Evolutionary conservation across 2,329 filamentous ascomycete species (phyloP).

Genomic region (Rasamsonia emersonii): DNA sequence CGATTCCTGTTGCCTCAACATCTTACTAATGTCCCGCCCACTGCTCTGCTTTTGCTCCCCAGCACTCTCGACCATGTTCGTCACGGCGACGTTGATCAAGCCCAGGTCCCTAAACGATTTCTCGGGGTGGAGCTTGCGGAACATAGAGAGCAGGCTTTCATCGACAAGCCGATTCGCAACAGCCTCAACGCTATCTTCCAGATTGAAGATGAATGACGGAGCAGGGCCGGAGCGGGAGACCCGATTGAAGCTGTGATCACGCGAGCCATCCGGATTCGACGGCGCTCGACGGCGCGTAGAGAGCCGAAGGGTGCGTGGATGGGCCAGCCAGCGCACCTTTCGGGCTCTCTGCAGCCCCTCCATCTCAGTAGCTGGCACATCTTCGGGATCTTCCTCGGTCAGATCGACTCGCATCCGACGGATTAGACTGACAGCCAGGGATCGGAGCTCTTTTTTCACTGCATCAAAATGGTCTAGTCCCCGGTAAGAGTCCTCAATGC

Average conservation of each 20-base stretch:
- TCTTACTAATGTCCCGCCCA: conserved; percentile 70
- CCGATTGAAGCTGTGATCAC: conserved; percentile 53
- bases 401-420: conserved; percentile 73
- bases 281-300: conserved; percentile 59
- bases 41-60: conserved; percentile 43
- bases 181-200: conserved; percentile 48
- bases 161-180: conserved; percentile 61
- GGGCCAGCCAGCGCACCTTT: conserved; percentile 60
- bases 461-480: conserved; percentile 57
- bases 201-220: conserved; percentile 63
- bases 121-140: conserved; percentile 64
- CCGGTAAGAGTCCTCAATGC: conserved; percentile 86
- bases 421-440: conserved; percentile 61
- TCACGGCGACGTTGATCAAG: conserved; percentile 77
- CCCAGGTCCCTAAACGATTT: conserved; percentile 68
- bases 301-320: conserved; percentile 72
- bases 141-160: conserved; percentile 61
- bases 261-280: conserved; percentile 44
- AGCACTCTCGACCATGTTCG: conserved; percentile 64
- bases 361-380: conserved; percentile 5
- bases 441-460: conserved; percentile 59
- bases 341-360: background rate
- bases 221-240: conserved; percentile 67
- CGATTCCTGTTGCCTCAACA: conserved; percentile 71
- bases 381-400: conserved; percentile 42